Evolutionary conservation across 371 early-diverging fungal genomes (phyloP).

Genomic region (Mortierella sp.): DNA sequence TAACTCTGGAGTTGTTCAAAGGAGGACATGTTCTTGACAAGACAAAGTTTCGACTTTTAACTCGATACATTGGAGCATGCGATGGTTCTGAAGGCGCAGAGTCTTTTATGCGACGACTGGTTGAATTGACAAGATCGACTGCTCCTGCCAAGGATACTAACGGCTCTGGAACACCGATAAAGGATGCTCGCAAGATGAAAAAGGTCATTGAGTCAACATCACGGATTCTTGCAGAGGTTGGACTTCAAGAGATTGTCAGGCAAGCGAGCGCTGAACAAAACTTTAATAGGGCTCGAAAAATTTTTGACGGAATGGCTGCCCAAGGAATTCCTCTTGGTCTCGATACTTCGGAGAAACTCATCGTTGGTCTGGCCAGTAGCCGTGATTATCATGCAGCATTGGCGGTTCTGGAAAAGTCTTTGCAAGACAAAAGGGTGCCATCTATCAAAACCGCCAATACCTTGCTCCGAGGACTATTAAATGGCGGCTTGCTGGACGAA

Average conservation of each 20-base stretch:
- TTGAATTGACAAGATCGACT: conserved; percentile 10
- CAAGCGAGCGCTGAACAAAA: conserved; percentile 24
- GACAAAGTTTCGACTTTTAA: conserved; percentile 21
- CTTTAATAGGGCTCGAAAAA: conserved; percentile 20
- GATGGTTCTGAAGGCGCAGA: conserved; percentile 21
- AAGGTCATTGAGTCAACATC: conserved; percentile 3
- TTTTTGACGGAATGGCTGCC: conserved; percentile 28
- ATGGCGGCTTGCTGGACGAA: conserved; percentile 30
- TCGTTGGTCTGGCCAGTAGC: conserved; percentile 7
- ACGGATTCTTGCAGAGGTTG: conserved; percentile 21
- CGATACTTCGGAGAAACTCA: conserved; percentile 13
- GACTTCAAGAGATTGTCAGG: conserved; percentile 35
- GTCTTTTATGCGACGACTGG: conserved; percentile 21
- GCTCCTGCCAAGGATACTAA: neutral
- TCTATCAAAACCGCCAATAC: conserved; percentile 25
- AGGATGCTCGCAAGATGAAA: conserved; percentile 11
- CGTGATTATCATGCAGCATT: conserved; percentile 19
- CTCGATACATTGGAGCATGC: conserved; percentile 23
- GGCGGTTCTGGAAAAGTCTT: conserved; percentile 14
- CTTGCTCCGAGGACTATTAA: conserved; percentile 29
- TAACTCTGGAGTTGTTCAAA: conserved; percentile 19
- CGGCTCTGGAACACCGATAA: neutral
- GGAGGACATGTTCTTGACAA: conserved; percentile 29
- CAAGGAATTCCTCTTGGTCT: conserved; percentile 15
- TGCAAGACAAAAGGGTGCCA: conserved; percentile 34